These are phyloP conservation scores for Micractinium sp. DNA, from an alignment of 139 green algal genomes.

Conservation along the genomic window DNA sequence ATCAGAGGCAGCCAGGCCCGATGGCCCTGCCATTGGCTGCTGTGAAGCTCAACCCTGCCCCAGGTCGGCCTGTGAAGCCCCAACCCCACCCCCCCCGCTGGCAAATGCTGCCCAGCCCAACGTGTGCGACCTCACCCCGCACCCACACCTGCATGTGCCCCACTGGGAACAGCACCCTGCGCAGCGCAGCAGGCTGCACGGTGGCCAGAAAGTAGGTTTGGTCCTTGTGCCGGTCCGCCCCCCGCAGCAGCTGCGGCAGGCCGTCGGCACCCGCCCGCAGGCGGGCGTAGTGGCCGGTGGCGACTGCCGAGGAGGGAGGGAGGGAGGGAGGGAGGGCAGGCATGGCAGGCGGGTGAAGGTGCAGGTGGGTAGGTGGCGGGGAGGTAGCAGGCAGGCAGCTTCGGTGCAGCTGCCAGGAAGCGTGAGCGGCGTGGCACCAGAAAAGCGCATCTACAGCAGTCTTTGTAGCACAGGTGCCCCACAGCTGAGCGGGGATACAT, in stretches of 20 bases:
- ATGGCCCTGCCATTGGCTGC: too few relatives aligned
- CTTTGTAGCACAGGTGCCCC: not conserved
- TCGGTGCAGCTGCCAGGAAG: too few relatives aligned
- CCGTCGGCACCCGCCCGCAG: conserved; percentile 20
- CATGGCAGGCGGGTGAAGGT: not conserved
- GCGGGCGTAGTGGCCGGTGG: conserved; percentile 82
- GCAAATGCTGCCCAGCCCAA: too few relatives aligned
- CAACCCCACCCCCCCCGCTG: too few relatives aligned
- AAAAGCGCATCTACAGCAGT: too few relatives aligned
- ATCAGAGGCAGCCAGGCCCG: too few relatives aligned
- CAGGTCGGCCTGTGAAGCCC: too few relatives aligned
- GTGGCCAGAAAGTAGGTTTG: conserved; percentile 85
- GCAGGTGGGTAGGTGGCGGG: not conserved
- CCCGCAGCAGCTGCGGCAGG: conserved; percentile 57
- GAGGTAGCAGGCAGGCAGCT: not conserved
- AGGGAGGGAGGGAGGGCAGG: not conserved
- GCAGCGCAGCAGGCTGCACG: conserved; percentile 52
- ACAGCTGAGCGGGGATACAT: too few relatives aligned
- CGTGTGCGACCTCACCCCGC: not conserved
- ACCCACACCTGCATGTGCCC: conserved; percentile 46
- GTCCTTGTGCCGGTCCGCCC: conserved; percentile 72
- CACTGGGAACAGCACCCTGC: conserved; percentile 59
- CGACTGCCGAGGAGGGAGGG: conserved; percentile 47
- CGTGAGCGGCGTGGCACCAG: not conserved
- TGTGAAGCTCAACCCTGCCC: too few relatives aligned